Percentiles rank a stretch among this genome's conserved stretches.
These are phyloP conservation scores for Byssochlamys sp. DNA, from an alignment of 2,329 filamentous ascomycete genomes.

Conservation along the genomic window DNA sequence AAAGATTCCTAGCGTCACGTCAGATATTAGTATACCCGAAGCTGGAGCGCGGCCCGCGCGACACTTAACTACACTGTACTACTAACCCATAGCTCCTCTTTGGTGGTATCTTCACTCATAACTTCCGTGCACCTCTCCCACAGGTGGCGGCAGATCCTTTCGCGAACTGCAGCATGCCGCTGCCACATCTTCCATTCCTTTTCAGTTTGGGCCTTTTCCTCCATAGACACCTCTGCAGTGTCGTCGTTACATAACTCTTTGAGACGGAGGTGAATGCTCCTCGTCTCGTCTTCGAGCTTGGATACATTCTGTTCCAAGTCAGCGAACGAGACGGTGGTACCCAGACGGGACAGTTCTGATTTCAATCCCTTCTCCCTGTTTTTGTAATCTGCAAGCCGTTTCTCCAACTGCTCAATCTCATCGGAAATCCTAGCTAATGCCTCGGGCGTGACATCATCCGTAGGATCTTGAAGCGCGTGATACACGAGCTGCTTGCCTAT, in stretches of 20 bases:
- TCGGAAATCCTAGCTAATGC: slow-evolving; percentile 41
- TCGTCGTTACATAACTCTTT: slow-evolving; percentile 27
- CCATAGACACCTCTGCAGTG: slow-evolving; percentile 34
- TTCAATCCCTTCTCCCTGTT: slow-evolving; percentile 42
- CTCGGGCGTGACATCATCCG: slow-evolving; percentile 40
- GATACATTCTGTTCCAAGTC: slow-evolving; percentile 39
- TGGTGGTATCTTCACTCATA: slow-evolving; percentile 38
- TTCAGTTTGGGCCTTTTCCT: slow-evolving; percentile 41
- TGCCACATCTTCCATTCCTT: slow-evolving; percentile 39
- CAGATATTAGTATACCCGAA: slow-evolving; percentile 4
- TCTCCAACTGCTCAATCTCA: slow-evolving; percentile 39
- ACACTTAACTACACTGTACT: not conserved
- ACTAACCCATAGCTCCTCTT: slow-evolving; percentile 42
- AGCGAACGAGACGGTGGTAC: slow-evolving; percentile 41
- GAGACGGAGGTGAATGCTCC: slow-evolving; percentile 32
- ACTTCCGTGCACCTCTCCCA: slow-evolving; percentile 42
- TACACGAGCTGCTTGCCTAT: slow-evolving; percentile 55
- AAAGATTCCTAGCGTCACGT: slow-evolving; percentile 21
- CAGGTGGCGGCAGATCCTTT: slow-evolving; percentile 42
- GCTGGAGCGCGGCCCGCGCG: slow-evolving; percentile 1
- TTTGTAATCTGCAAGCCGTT: slow-evolving; percentile 36
- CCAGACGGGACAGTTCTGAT: slow-evolving; percentile 36
- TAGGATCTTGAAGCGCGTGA: slow-evolving; percentile 45
- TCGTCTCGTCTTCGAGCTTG: slow-evolving; percentile 37
- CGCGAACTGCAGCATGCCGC: slow-evolving; percentile 30